Base-by-base conservation (phyloP, 75 land plant species). In the Ceratopteris richardii region DNA sequence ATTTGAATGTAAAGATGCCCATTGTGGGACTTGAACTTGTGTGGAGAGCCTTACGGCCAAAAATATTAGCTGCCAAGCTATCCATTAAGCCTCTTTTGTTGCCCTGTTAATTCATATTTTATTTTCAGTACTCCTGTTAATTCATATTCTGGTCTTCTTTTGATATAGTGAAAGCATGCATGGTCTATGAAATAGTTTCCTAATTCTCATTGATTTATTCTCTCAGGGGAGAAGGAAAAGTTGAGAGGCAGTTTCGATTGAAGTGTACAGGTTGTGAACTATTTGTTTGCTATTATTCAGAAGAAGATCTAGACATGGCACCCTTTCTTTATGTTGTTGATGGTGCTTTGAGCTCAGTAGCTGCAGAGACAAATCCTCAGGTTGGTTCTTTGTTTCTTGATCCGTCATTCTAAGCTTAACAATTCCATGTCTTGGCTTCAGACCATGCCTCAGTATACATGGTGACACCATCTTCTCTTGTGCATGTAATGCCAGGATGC, bases 281-380 rank as follows among this genome's bases (percentile, higher is more conserved):
- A 30, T 81, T 95, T 65, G 99, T 95, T n/a, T 87, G 99, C 62
- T 95, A 95, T 66, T 81, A 92, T 11, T 54, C 88, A 25, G 99
- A 84, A 61, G 99, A 90, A 69, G 88, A 82, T 60, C 50, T 95
- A 65, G 92, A 90, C 66, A 44, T 42, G 60, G 82, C 97, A 25
- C 60, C 90, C 21, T 82, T 77, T 74, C 76, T 95, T 11, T 95
- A 90, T 67, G 79, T 95, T 63, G 81, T 85, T 57, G 99, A 95
- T 70, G 99, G 99, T 76, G 96, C 97, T 56, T 80, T 95, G 19
- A 90, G 92, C 80, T 86, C 99, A 59, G 81, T 95, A 59, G 97
- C 88, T 56, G 96, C 99, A 47, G 99, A 95, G 66, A 95, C 97
- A 18, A 95, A 95, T 56, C 99, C 97, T 42, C 97, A 95, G 86